Conservation (phyloP, 2,329 filamentous ascomycete species). For the Dryadomyces quercus-mongolicae region DNA sequence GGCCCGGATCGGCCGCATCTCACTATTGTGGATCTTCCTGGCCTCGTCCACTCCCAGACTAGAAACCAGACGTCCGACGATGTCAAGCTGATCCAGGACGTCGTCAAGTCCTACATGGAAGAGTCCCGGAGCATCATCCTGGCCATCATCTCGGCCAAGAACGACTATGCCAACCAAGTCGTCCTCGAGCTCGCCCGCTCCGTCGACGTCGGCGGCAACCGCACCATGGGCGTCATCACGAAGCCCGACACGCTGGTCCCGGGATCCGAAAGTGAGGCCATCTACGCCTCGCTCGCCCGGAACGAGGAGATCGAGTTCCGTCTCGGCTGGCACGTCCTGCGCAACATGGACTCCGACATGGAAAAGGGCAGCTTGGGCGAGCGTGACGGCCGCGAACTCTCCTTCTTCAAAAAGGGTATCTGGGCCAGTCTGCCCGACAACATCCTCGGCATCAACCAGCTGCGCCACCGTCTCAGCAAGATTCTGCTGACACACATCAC, state of each 20-base stretch:
- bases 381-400: conserved; percentile 26
- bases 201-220: conserved; percentile 18
- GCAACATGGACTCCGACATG: conserved; percentile 30
- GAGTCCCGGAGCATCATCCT: conserved; percentile 46
- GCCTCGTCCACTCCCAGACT: conserved; percentile 38
- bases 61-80: conserved; percentile 31
- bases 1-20: conserved; percentile 37
- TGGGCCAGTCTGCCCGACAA: conserved; percentile 24
- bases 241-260: conserved; percentile 34
- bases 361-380: conserved; percentile 17
- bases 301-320: conserved; percentile 34
- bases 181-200: conserved; percentile 37
- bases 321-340: conserved; percentile 41
- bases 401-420: conserved; percentile 26
- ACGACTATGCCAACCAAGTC: conserved; percentile 46
- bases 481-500: conserved; percentile 36
- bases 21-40: conserved; percentile 47
- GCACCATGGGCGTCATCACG: conserved; percentile 45
- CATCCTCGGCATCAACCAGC: conserved; percentile 31
- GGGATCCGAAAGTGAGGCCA: conserved; percentile 26
- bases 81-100: conserved; percentile 28
- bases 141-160: conserved; percentile 43
- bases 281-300: conserved; percentile 27
- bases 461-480: conserved; percentile 36
- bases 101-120: conserved; percentile 44